Evolutionary conservation across 2,329 filamentous ascomycete genomes (phyloP), one percentile per base, ranked within the genome.

Genomic region (Claviceps humidiphila): DNA sequence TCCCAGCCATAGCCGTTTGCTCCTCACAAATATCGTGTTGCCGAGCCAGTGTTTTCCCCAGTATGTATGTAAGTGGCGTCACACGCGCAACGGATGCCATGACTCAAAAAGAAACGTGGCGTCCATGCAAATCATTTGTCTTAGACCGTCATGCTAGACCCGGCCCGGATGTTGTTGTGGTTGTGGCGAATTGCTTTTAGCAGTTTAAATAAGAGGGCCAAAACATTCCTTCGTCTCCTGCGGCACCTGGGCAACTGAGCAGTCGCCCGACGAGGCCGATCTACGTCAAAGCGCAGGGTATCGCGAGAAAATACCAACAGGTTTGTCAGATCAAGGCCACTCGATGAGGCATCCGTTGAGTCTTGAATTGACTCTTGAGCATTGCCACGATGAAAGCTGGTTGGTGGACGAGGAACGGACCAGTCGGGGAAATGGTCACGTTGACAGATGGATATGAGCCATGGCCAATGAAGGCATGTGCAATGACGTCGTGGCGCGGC

Each of bases 401-500:
- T 45, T 45, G 42, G 41, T 11, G 8, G 17, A 22, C 17, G 17
- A 14, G 17, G 11, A 24, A 43, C 2, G 41, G 41, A 30, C 22
- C 13, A 44, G 42, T 44, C 42, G 42, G 42, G 42, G 13, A 44
- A 44, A 44, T 44, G 42, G 22, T 26, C 42, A 44, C 42, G 42
- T 14, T 44, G 42, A 24, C 13, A 24, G 42, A 44, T 13, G 14
- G 42, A 3, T 17, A 7, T 14, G 8, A n/a, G 43, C 24, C 43
- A 16, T 46, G 44, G 44, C 48, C 40, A 11, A 50, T 6, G 17
- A 24, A 43, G 26, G 26, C 41, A 50, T 50, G 41, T 45, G 26
- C 41, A 50, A 45, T 44, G 49, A 44, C 49, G 49, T 44, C 41
- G 30, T 24, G 41, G 30, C 40, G 49, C 49, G 44, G 41, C 49